Conservation (phyloP, 2,329 filamentous ascomycete genomes). For the Phyllosticta paracitricarpa region DNA sequence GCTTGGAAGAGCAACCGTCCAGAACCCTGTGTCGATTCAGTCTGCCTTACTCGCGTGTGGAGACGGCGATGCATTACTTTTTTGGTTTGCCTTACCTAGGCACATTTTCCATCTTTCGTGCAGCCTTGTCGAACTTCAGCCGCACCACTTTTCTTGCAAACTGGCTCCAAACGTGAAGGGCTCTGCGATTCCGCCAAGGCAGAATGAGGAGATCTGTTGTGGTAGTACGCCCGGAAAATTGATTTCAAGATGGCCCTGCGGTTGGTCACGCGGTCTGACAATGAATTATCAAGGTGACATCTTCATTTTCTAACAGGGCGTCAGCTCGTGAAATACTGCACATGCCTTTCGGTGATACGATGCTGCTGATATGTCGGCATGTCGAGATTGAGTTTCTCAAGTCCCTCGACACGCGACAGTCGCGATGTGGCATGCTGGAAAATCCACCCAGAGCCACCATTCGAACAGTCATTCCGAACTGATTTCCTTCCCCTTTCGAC, state of each 20-base stretch:
- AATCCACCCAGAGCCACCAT: neutral
- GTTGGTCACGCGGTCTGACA: neutral
- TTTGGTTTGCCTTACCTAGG: neutral
- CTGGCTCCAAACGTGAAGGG: neutral
- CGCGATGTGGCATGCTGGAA: neutral
- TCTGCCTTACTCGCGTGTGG: neutral
- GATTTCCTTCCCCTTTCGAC: too few species aligned
- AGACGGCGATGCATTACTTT: neutral
- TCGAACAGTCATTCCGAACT: neutral
- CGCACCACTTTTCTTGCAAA: neutral
- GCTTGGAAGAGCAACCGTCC: neutral
- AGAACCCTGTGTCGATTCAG: neutral
- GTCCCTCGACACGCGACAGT: neutral
- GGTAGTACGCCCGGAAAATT: neutral
- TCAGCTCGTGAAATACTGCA: neutral
- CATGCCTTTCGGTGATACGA: neutral
- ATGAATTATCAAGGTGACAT: neutral
- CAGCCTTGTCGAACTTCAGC: neutral
- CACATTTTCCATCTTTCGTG: neutral
- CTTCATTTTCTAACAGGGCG: neutral
- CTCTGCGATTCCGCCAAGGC: neutral
- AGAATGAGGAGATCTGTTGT: neutral
- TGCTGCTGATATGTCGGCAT: neutral
- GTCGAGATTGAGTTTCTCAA: neutral
- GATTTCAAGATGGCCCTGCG: neutral